Evolutionary conservation across 768 basidiomycete species (phyloP).

Genomic region (Grammothele lineata): DNA sequence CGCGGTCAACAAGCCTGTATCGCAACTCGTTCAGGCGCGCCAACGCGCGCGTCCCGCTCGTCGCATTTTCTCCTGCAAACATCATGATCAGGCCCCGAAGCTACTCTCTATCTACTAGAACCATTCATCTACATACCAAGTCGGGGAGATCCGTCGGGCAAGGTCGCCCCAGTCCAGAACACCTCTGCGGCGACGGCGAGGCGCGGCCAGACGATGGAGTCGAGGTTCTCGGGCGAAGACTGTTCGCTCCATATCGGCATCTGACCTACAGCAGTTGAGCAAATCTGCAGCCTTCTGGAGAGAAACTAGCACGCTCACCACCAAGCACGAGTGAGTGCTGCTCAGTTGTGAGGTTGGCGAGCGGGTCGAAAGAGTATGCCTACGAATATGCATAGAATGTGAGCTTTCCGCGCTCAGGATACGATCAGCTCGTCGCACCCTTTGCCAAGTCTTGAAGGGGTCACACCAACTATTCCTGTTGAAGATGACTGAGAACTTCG

Average conservation of each 20-base stretch:
- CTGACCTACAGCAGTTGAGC: constrained; percentile 29
- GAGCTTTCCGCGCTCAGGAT: not conserved
- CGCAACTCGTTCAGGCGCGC: constrained; percentile 62
- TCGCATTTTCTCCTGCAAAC: constrained; percentile 12
- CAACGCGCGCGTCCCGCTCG: constrained; percentile 38
- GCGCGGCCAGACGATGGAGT: constrained; percentile 68
- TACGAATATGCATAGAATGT: constrained; percentile 18
- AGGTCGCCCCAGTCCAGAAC: constrained; percentile 61
- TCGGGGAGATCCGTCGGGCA: constrained; percentile 29
- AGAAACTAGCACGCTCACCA: constrained; percentile 51
- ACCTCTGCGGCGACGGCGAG: constrained; percentile 68
- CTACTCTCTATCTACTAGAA: not conserved
- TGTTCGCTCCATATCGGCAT: constrained; percentile 75
- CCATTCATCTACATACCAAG: constrained; percentile 16
- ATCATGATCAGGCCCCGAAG: not conserved
- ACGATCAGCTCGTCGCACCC: constrained; percentile 40
- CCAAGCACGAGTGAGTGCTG: constrained; percentile 60
- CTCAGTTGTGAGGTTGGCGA: constrained; percentile 43
- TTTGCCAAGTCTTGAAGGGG: constrained; percentile 79
- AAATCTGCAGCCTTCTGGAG: constrained; percentile 49
- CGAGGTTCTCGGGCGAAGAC: constrained; percentile 59
- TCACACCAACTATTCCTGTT: constrained; percentile 65
- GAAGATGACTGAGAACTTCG: constrained; percentile 6
- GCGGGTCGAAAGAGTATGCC: constrained; percentile 71
- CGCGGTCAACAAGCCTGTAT: constrained; percentile 56